These are phyloP conservation scores for Kandelia obovata DNA, from an alignment of 345 rosid species.

Conservation along the genomic window DNA sequence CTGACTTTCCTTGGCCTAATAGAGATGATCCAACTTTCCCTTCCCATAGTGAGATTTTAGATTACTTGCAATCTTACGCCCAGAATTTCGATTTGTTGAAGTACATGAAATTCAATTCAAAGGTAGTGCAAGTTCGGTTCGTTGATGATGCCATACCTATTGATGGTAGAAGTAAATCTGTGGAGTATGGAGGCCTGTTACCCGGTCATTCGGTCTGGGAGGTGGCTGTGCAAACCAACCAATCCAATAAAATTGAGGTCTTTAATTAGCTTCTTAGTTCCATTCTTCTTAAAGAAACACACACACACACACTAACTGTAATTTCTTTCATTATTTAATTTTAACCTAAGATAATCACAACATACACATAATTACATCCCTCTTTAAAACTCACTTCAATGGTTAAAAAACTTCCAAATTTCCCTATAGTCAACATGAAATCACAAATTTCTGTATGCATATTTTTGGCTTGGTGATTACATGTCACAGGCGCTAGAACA, in stretches of 20 bases:
- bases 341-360: no score
- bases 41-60: conserved; percentile 54
- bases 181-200: conserved; percentile 38
- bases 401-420: no score
- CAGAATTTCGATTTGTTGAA: conserved; percentile 61
- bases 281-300: background rate
- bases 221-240: conserved; percentile 55
- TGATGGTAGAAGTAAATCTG: conserved; percentile 10
- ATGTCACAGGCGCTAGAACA: no score
- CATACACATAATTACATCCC: no score
- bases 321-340: no score
- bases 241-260: conserved; percentile 61
- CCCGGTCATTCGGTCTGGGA: conserved; percentile 78
- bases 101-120: conserved; percentile 56
- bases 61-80: conserved; percentile 74
- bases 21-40: conserved; percentile 70
- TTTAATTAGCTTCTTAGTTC: background rate
- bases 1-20: conserved; percentile 83
- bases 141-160: conserved; percentile 34
- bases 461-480: no score
- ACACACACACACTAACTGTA: no score
- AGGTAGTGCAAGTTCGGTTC: conserved; percentile 63
- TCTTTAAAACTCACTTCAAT: no score
- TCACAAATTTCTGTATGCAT: no score
- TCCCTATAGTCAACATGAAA: no score